phyloP scores from a whole-genome alignment of 1,284 basidiomycete genomes.

The Trametes sp. region DNA sequence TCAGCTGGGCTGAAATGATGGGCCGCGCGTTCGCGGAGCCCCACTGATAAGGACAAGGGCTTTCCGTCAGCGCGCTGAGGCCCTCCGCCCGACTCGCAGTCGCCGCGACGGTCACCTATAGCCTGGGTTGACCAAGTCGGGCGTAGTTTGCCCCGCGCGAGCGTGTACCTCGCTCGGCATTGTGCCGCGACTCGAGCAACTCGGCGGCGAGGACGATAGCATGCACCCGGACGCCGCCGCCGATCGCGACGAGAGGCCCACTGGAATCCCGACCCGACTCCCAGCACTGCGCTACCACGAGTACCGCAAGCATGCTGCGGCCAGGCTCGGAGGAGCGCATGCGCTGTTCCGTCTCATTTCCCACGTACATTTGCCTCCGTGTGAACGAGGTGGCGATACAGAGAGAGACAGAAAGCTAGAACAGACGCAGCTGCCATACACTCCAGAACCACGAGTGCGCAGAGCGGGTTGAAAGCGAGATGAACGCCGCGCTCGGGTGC shows the following conservation, averaged over 20 bases:
- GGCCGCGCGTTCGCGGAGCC: slow-evolving; percentile 22
- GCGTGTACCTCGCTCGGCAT: background rate
- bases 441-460: background rate
- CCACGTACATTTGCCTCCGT: background rate
- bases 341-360: slow-evolving; percentile 4
- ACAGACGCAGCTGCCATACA: background rate
- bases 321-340: background rate
- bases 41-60: slow-evolving; percentile 13
- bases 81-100: too few relatives aligned
- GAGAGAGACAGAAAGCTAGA: background rate
- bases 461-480: too few relatives aligned
- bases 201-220: background rate
- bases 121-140: background rate
- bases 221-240: background rate
- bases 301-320: too few relatives aligned
- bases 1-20: slow-evolving; percentile 20
- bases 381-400: background rate
- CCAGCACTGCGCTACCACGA: slow-evolving; percentile 17
- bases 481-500: background rate
- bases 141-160: background rate
- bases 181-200: background rate
- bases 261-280: background rate
- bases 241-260: slow-evolving; percentile 4
- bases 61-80: background rate
- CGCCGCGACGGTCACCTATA: background rate